Base-by-base conservation (phyloP, 1,139 yeast species). In the Yamadazyma atlantica region DNA sequence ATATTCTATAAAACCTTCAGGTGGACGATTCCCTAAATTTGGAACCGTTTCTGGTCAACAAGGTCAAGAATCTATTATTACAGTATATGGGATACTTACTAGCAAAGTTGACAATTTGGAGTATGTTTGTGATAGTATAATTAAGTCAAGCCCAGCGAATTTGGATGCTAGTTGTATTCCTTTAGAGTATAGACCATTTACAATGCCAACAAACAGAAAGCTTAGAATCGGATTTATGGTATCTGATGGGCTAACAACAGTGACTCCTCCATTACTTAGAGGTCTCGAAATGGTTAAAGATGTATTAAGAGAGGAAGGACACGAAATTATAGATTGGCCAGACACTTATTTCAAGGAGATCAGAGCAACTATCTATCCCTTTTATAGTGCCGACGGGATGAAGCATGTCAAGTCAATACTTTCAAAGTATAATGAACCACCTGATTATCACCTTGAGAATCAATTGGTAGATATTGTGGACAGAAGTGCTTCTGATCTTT, bases 1-100 rank as follows among this genome's bases (percentile, higher is more conserved):
- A 39, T 75, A 65, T 53, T 89, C 87, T n/a, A 64, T 83, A 42
- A 75, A 85, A 57, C 88, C 88, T 31, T 66, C 85, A 9, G 64
- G 82, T 3, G 74, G 76, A 54, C 68, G 89, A 58, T 61, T 80
- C 36, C 69, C 83, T 8, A 45, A 50, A n/a, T 41, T 47, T 35
- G 80, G 82, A 26, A 73, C 76, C 37, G 63, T 73, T 27, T 68
- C 77, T 15, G 61, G 76, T 13, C 78, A 80, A 45, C 69, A 62
- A 13, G 80, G 80, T 35, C 80, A 74, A 55, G 81, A 75, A 53
- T 66, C 77, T 12, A 75, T 76, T 14, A 69, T 69, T 29, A 73
- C 81, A 2, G 81, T 77, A 17, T 64, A 68, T 31, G 87, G 86
- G 22, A 86, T 86, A 22, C 50, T 81, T 58, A 67, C 82, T 9